Base-by-base conservation (phyloP, 306 rosid genomes). In the Cicer yamashitae region DNA sequence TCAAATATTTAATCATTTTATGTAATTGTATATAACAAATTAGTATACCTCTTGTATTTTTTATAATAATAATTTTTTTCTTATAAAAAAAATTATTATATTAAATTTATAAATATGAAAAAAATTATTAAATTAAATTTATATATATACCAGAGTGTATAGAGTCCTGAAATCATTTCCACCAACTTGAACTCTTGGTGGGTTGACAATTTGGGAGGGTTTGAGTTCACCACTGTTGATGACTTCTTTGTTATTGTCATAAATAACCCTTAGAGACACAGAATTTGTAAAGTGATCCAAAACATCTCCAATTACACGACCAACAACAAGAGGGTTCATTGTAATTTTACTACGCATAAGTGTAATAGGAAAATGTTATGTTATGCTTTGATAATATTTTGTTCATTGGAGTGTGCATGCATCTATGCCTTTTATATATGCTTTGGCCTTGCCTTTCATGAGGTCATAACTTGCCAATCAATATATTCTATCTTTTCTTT, bases 231-330 rank as follows among this genome's bases (percentile, higher is more conserved):
- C 56, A 39, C 84, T 46, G 7, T 75, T 83, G 62, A 59, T 10
- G 5, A 83, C 79, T 45, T 83, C 79, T 64, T 46, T 69, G 81
- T 66, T 65, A 71, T 75, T 65, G 14, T 46, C 9, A 53, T 64
- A 75, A 4, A 44, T 8, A 54, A 76, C 57, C 25, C 64, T 79
- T 8, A 83, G 1, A 60, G 84, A 40, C 1, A 79, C 13, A 5
- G 79, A 75, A 48, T 25, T 71, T 56, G 20, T 25, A 9, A 83
- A 83, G 0, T 76, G 82, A 0, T 83, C 72, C 10, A 76, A 40
- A 41, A 83, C 84, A 65, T 83, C 87, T 20, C 87, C 82, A 12
- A 83, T 46, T 9, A 83, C 79, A 40, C 82, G 43, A 37, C 87
- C 79, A 39, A 83, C 57, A 18, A 65, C 69, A 30, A 79, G 87